phyloP scores from a whole-genome alignment of 2,329 filamentous ascomycete genomes.

The Fusarium gaditjirri region DNA sequence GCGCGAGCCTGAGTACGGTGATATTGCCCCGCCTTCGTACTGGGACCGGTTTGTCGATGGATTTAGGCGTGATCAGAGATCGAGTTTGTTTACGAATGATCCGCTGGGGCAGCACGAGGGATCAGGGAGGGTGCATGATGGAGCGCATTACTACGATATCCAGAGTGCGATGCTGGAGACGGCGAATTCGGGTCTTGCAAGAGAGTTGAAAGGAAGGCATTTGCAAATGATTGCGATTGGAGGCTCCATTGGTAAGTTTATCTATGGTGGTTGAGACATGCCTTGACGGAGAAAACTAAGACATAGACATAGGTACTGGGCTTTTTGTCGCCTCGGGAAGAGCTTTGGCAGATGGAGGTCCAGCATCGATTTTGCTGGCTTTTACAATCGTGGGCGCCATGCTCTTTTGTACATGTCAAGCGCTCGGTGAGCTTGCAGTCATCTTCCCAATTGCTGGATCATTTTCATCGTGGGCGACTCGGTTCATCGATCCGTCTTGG shows the following conservation, averaged over 20 bases:
- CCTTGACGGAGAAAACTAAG: conserved; percentile 22
- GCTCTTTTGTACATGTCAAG: conserved; percentile 92
- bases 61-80: conserved; percentile 70
- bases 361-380: conserved; percentile 81
- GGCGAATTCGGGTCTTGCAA: conserved; percentile 77
- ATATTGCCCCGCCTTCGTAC: conserved; percentile 47
- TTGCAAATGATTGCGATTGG: conserved; percentile 98
- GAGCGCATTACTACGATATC: conserved; percentile 65
- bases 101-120: conserved; percentile 51
- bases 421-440: conserved; percentile 90
- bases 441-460: conserved; percentile 91
- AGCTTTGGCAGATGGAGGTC: conserved; percentile 77
- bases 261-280: neutral
- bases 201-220: conserved; percentile 84
- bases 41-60: conserved; percentile 64
- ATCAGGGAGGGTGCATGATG: conserved; percentile 48
- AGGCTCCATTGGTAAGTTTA: conserved; percentile 78
- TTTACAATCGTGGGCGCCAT: conserved; percentile 84
- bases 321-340: conserved; percentile 86
- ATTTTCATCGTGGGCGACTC: conserved; percentile 90
- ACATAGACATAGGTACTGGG: conserved; percentile 69
- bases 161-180: conserved; percentile 75
- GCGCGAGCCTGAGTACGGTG: conserved; percentile 61
- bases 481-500: conserved; percentile 94
- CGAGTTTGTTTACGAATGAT: conserved; percentile 59